Percentiles rank a stretch among this genome's conserved stretches.
Conservation (phyloP, 1,284 basidiomycete genomes). For the Agroathelia rolfsii region DNA sequence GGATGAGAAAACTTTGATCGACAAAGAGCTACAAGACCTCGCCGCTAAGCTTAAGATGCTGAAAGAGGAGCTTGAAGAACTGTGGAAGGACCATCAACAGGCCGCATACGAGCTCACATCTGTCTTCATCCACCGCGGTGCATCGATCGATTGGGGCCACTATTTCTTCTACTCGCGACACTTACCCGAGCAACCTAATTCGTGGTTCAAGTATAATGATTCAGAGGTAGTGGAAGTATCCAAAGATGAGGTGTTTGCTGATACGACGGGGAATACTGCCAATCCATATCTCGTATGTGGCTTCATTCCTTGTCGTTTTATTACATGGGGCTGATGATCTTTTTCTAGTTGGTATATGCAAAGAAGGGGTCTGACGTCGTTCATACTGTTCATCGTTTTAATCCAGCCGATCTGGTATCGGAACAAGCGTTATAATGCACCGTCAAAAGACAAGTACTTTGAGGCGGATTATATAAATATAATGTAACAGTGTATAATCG, state of each 20-base stretch:
- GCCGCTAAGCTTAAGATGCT: slow-evolving; percentile 44
- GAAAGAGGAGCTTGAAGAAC: slow-evolving; percentile 61
- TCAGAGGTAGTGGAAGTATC: slow-evolving; percentile 65
- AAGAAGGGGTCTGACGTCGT: slow-evolving; percentile 65
- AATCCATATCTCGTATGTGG: slow-evolving; percentile 71
- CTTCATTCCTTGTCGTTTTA: background rate
- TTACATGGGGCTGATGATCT: slow-evolving; percentile 5
- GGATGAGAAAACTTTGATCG: slow-evolving; percentile 42
- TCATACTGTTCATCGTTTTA: slow-evolving; percentile 65
- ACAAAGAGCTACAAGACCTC: slow-evolving; percentile 52
- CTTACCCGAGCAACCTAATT: slow-evolving; percentile 63
- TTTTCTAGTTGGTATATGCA: slow-evolving; percentile 64
- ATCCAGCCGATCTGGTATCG: slow-evolving; percentile 17
- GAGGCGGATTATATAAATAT: slow-evolving; percentile 1
- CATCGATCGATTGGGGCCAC: slow-evolving; percentile 75
- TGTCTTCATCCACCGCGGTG: slow-evolving; percentile 93
- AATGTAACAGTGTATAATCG: too few relatives aligned
- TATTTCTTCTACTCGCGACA: slow-evolving; percentile 86
- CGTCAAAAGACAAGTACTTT: slow-evolving; percentile 2
- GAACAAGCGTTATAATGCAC: slow-evolving; percentile 14
- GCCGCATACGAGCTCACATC: slow-evolving; percentile 87
- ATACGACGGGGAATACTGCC: slow-evolving; percentile 72
- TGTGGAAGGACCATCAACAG: slow-evolving; percentile 67
- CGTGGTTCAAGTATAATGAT: slow-evolving; percentile 96
- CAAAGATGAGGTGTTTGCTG: slow-evolving; percentile 71